phyloP scores from a whole-genome alignment of 1,139 yeast species.

The Yamadazyma diddensiae region DNA sequence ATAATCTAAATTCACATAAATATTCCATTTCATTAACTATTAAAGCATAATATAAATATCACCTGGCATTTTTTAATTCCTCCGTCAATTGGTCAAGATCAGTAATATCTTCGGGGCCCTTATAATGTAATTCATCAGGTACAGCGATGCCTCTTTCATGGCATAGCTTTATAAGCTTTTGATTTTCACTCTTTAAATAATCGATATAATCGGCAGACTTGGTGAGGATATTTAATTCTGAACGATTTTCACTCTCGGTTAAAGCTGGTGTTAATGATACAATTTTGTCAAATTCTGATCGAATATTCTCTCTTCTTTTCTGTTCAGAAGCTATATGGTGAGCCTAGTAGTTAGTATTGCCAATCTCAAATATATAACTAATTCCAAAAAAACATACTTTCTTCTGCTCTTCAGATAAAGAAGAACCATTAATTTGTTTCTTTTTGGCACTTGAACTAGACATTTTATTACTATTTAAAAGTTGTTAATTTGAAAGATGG shows the following conservation, averaged over 20 bases:
- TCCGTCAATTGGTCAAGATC: slow-evolving; percentile 13
- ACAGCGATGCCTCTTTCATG: slow-evolving; percentile 34
- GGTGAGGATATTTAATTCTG: slow-evolving; percentile 43
- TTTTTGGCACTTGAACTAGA: too few species aligned
- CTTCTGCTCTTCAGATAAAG: slow-evolving; percentile 44
- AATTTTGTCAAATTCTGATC: slow-evolving; percentile 45
- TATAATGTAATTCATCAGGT: slow-evolving; percentile 36
- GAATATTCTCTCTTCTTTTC: slow-evolving; percentile 44
- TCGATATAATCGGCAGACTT: slow-evolving; percentile 49
- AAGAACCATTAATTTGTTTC: slow-evolving; percentile 26
- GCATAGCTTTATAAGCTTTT: slow-evolving; percentile 32
- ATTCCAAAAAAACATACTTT: slow-evolving; percentile 27
- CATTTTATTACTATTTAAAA: too few species aligned
- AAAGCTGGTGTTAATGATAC: slow-evolving; percentile 43
- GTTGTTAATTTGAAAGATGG: neutral
- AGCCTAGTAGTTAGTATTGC: slow-evolving; percentile 27
- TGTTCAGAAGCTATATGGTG: slow-evolving; percentile 53
- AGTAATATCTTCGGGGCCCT: slow-evolving; percentile 32
- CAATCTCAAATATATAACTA: neutral
- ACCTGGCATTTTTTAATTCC: slow-evolving; percentile 7
- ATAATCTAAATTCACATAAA: slow-evolving; percentile 17
- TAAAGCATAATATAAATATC: slow-evolving; percentile 13
- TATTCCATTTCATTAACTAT: slow-evolving; percentile 22
- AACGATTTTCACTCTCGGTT: slow-evolving; percentile 41
- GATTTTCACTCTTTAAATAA: slow-evolving; percentile 37